A percentile compares a stretch with the other conserved stretches of the same genome.
Evolutionary conservation across 768 basidiomycete species (phyloP).

Genomic region (Suillus variegatus): DNA sequence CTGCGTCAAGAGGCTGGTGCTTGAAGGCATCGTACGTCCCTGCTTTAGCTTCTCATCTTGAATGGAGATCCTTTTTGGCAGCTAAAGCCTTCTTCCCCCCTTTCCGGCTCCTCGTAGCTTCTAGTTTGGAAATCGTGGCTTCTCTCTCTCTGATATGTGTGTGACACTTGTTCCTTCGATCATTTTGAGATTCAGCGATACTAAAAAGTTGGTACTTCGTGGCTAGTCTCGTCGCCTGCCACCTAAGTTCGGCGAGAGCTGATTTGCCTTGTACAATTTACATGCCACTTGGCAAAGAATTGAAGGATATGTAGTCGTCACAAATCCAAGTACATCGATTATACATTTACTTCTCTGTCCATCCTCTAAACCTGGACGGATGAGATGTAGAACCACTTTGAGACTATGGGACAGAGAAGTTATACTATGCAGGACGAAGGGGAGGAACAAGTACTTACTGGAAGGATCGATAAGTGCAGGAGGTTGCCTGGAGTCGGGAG

Average conservation of each 20-base stretch:
- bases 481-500: slow-evolving; percentile 78
- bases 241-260: not conserved
- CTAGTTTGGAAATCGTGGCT: no score
- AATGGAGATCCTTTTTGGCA: no score
- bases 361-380: slow-evolving; percentile 70
- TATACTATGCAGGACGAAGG: slow-evolving; percentile 1
- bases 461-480: slow-evolving; percentile 90
- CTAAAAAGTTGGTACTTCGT: no score
- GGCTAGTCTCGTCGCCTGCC: not conserved
- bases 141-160: no score
- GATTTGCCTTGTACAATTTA: not conserved
- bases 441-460: slow-evolving; percentile 49
- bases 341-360: not conserved
- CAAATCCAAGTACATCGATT: not conserved
- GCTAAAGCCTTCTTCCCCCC: no score
- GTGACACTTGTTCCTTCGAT: no score
- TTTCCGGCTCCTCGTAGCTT: no score
- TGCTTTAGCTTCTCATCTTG: no score
- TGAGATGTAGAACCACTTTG: slow-evolving; percentile 94
- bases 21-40: no score
- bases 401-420: slow-evolving; percentile 49
- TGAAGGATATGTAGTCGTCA: not conserved
- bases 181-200: no score
- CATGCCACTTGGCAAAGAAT: not conserved
- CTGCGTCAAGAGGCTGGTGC: no score